Conservation (phyloP, 2,329 filamentous ascomycete species). For the Malbranchea cinnamomea region DNA sequence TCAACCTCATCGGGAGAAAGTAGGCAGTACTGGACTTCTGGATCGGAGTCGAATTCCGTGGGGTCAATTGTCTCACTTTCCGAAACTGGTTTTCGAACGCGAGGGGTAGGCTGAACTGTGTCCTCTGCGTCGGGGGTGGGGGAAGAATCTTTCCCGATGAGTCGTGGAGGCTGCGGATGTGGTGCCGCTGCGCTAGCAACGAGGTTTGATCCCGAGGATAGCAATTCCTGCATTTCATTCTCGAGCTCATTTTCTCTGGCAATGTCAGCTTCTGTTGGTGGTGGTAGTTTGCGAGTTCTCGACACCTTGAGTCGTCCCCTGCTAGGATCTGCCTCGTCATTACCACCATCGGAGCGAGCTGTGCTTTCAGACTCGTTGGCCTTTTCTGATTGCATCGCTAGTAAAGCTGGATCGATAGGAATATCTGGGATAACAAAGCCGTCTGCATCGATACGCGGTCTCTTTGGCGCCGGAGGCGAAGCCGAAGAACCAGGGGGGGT, state of each 20-base stretch:
- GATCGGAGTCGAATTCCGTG: constrained; percentile 77
- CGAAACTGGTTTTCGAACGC: constrained; percentile 35
- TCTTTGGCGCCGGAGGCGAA: constrained; percentile 14
- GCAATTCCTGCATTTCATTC: constrained; percentile 53
- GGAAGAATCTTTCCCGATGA: not conserved
- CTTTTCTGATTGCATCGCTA: constrained; percentile 2
- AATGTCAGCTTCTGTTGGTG: constrained; percentile 44
- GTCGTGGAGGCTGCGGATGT: constrained; percentile 4
- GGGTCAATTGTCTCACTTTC: constrained; percentile 47
- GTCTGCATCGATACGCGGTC: constrained; percentile 42
- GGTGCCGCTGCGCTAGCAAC: constrained; percentile 15
- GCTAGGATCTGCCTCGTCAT: constrained; percentile 9
- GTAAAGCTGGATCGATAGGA: constrained; percentile 31
- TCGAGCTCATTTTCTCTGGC: constrained; percentile 48
- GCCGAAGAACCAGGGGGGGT: constrained; percentile 8
- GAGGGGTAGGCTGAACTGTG: constrained; percentile 19
- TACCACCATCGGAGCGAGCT: not conserved
- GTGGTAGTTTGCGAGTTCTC: constrained; percentile 23
- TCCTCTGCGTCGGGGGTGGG: constrained; percentile 12
- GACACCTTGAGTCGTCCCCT: constrained; percentile 18
- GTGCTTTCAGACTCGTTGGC: constrained; percentile 1
- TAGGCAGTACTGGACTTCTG: constrained; percentile 68
- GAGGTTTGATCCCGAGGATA: constrained; percentile 30
- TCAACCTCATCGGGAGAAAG: constrained; percentile 58
- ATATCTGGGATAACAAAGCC: constrained; percentile 50